phyloP scores from a whole-genome alignment of 495 filamentous ascomycete species.

The Diplogelasinospora grovesii region DNA sequence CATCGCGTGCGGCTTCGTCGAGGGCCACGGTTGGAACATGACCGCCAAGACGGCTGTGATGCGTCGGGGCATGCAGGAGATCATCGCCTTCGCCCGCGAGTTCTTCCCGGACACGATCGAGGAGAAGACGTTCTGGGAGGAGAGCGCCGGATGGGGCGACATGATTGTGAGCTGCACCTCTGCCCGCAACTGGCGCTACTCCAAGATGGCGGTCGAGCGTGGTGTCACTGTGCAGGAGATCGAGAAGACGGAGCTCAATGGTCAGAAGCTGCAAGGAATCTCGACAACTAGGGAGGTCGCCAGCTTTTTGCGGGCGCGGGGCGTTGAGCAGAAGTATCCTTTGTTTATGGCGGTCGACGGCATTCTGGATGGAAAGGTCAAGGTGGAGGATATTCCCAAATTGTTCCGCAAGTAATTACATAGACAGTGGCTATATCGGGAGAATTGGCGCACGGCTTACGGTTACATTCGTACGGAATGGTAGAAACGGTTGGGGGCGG shows the following conservation, averaged over 20 bases:
- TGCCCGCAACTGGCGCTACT: conserved; percentile 90
- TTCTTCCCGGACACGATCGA: conserved; percentile 81
- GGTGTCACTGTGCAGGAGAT: conserved; percentile 77
- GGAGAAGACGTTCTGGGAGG: conserved; percentile 84
- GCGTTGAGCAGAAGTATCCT: conserved; percentile 77
- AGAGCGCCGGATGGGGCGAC: conserved; percentile 93
- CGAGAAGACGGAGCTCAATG: conserved; percentile 85
- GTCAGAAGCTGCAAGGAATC: conserved; percentile 94
- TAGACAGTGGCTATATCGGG: conserved; percentile 2
- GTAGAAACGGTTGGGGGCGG: background rate
- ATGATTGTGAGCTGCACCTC: conserved; percentile 89
- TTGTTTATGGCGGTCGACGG: conserved; percentile 79
- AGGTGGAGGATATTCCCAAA: conserved; percentile 56
- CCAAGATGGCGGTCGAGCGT: conserved; percentile 77
- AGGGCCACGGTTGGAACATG: conserved; percentile 94
- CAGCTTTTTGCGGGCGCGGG: conserved; percentile 71
- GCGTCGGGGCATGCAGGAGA: conserved; percentile 89
- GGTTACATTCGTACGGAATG: conserved; percentile 1
- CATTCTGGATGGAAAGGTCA: conserved; percentile 52
- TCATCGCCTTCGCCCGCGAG: conserved; percentile 86
- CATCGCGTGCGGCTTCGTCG: conserved; percentile 88
- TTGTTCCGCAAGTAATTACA: conserved; percentile 46
- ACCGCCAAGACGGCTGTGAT: conserved; percentile 97
- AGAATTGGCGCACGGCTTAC: conserved; percentile 1
- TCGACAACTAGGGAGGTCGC: conserved; percentile 88